Base-by-base conservation (phyloP, 495 filamentous ascomycete species). In the Chaetomium fimeti region DNA sequence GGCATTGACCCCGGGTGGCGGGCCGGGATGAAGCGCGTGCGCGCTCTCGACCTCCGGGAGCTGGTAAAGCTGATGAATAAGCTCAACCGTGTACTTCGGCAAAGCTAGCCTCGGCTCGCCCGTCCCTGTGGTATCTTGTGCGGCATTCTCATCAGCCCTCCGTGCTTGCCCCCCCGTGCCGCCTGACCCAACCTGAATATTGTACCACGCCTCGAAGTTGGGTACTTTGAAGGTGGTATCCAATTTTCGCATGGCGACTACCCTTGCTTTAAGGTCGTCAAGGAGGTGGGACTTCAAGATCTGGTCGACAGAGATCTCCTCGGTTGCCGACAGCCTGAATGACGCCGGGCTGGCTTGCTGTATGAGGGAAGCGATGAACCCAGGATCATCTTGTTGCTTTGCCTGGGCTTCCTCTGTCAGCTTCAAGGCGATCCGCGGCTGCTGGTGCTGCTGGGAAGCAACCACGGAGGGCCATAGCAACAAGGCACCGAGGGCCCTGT, bases 141-240 rank as follows among this genome's bases (percentile, higher is more conserved):
- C 28, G 5, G 32, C 36, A 24, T 49, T 27, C 2, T 40, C n/a
- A 43, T 29, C 28, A 27, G 5, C 32, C 16, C 20, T 9, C 6
- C 49, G 42, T 8, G 40, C 18, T 32, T 57, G 15, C 9, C 40
- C 5, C 9, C 11, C 28, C 9, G 56, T n/a, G 15, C 15, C 40
- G 3, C 32, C 32, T 36, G 40, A 9, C 22, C 57, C 45, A 16
- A 64, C 36, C 6, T 59, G 40, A 12, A 64, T 13, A 24, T 64
- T 45, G 16, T 58, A 64, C 62, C 62, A 64, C 2, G 32, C 55
- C 16, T 64, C 54, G 36, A 64, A 64, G 47, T 58, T 64, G 7
- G 55, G 55, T 16, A 43, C 27, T 4, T 43, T 57, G 18, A 29
- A 53, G 24, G 15, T 22, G 24, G 15, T 22, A 56, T 24, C 13